Conservation (phyloP, 2,329 filamentous ascomycete species). For the Tolypocladium tropicale region DNA sequence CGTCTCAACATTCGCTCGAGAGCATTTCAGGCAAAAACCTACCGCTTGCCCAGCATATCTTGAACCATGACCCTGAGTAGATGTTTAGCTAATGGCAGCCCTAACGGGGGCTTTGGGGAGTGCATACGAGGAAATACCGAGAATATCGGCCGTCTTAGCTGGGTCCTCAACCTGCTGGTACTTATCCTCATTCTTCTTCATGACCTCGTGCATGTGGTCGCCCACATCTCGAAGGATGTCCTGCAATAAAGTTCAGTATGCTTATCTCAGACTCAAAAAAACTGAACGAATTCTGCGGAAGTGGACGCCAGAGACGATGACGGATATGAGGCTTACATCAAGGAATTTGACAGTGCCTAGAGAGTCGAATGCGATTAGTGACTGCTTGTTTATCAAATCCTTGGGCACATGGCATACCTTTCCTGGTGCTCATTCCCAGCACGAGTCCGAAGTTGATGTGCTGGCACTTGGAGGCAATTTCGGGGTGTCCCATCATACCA, state of each 20-base stretch:
- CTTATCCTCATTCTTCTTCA: conserved; percentile 83
- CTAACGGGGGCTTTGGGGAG: neutral
- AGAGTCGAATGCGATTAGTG: conserved; percentile 19
- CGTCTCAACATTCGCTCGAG: too few species aligned
- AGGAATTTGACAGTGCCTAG: conserved; percentile 6
- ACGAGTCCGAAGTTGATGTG: conserved; percentile 71
- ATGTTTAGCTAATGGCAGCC: neutral
- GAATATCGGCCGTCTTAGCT: conserved; percentile 68
- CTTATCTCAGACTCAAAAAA: neutral
- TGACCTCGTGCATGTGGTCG: conserved; percentile 96
- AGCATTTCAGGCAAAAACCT: conserved; percentile 13
- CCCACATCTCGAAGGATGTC: conserved; percentile 49
- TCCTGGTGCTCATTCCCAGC: conserved; percentile 59
- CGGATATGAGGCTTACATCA: neutral
- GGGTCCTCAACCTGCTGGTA: conserved; percentile 85
- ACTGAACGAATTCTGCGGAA: neutral
- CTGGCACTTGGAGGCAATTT: conserved; percentile 57
- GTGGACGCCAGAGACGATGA: neutral
- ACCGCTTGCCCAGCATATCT: conserved; percentile 93
- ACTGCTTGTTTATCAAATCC: conserved; percentile 26
- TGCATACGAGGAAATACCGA: conserved; percentile 60
- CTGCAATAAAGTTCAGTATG: conserved; percentile 3
- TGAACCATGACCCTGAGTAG: conserved; percentile 79
- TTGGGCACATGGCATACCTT: conserved; percentile 37
- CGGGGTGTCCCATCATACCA: conserved; percentile 58